These are phyloP conservation scores for Falciphora oryzae DNA, from an alignment of 2,329 filamentous ascomycete species.

Conservation along the genomic window DNA sequence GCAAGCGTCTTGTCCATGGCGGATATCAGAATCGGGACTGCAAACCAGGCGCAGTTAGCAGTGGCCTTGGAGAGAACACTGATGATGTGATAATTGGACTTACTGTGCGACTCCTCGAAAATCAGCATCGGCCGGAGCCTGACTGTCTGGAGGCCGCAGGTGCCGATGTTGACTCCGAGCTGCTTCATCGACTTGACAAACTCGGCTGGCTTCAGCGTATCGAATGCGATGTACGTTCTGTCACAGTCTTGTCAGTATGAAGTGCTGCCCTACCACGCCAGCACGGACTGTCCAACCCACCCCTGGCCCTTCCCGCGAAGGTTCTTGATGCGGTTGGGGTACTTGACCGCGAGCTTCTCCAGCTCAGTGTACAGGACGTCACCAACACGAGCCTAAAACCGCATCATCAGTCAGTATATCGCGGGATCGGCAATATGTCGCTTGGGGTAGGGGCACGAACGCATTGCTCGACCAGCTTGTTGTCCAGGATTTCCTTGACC, in stretches of 20 bases:
- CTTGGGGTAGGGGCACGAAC: constrained; percentile 12
- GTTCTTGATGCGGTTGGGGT: constrained; percentile 65
- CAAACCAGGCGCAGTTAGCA: not conserved
- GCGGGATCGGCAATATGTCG: too few species aligned
- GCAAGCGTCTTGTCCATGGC: not conserved
- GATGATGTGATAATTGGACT: not conserved
- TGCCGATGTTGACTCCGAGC: constrained; percentile 71
- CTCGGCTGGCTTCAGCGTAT: constrained; percentile 62
- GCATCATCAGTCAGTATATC: constrained; percentile 2
- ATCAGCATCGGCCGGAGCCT: constrained; percentile 75
- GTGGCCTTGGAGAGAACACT: not conserved
- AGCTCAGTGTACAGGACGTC: constrained; percentile 63
- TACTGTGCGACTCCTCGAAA: constrained; percentile 64
- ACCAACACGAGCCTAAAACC: constrained; percentile 48
- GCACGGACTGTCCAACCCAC: constrained; percentile 13
- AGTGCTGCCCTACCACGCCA: not conserved
- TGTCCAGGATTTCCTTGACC: constrained; percentile 65
- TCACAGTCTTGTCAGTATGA: not conserved
- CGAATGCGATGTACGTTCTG: constrained; percentile 72
- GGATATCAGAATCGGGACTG: not conserved
- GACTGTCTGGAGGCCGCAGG: constrained; percentile 64
- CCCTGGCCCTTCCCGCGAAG: constrained; percentile 70
- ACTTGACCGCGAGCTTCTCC: constrained; percentile 55
- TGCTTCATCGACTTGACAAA: constrained; percentile 66
- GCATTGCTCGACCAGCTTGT: constrained; percentile 61